Conservation (phyloP, 1,284 basidiomycete species). For the Trichosporon inkin region DNA sequence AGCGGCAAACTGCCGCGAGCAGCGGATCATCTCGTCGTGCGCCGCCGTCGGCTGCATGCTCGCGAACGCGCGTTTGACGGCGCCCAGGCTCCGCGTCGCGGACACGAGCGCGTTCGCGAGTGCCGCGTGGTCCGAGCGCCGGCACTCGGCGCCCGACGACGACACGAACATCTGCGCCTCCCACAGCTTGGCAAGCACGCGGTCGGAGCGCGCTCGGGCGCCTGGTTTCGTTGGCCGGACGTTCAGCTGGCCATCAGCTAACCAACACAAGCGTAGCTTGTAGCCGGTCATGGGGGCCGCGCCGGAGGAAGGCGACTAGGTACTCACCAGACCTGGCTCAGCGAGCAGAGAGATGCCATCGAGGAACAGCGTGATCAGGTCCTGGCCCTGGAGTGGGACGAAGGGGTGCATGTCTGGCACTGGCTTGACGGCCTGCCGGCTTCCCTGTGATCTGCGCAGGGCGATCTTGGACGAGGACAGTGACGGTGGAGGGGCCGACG, state of each 20-base stretch:
- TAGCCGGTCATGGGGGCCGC: no score
- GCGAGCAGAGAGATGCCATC: conserved; percentile 16
- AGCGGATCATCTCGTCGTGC: conserved; percentile 12
- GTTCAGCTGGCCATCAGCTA: conserved; percentile 16
- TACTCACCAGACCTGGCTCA: conserved; percentile 14
- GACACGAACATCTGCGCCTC: conserved; percentile 22
- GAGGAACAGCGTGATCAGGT: conserved; percentile 15
- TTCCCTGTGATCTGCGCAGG: background rate
- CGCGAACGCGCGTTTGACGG: conserved; percentile 15
- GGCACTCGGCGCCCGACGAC: background rate
- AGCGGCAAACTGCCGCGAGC: conserved; percentile 6
- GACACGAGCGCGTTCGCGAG: conserved; percentile 18
- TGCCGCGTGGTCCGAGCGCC: background rate
- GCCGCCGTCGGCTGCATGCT: background rate
- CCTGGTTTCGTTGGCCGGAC: conserved; percentile 17
- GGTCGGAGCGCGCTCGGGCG: conserved; percentile 17
- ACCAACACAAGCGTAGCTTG: no score
- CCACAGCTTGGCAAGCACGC: conserved; percentile 21
- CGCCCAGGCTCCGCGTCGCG: conserved; percentile 13
- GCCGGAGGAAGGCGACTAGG: background rate
- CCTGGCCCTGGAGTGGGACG: background rate
- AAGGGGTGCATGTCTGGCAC: background rate
- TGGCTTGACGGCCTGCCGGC: background rate
- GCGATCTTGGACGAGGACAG: conserved; percentile 3
- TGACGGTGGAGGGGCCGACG: background rate